Evolutionary conservation across 768 basidiomycete species (phyloP), one percentile per base, ranked within the genome.

Genomic region (Gloeostereum incarnatum): DNA sequence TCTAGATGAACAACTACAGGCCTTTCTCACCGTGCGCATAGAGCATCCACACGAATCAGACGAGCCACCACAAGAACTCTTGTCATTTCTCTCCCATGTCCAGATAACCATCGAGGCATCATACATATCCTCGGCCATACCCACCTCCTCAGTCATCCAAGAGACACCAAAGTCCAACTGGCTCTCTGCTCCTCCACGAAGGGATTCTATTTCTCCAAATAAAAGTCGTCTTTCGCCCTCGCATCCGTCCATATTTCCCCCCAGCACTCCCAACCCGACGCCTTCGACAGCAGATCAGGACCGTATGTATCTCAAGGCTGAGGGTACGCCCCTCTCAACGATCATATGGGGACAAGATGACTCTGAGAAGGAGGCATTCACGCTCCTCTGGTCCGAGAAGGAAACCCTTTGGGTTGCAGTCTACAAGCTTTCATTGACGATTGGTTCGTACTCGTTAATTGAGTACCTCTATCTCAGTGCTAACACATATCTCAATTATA

Each of bases 71-170:
- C 55, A 60, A 31, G 44, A 53, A 17, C 59, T 88, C 20, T 61
- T 84, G 5, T 57, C 72, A 5, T 76, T 85, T 49, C 62, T 89
- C 29, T 58, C 75, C 2, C 81, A 81, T 54, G 57, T 83, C 5
- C 82, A 92, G 58, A 65, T 90, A 11, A 77, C 87, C 5, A 68
- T 90, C 32, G 88, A 90, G 40, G 85, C 87, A 2, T 78, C 77
- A 2, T 93, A 90, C 51, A 83, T 86, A 34, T 73, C 82, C 2
- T 63, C 71, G n/a, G n/a, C n/a, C n/a, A 25, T 54, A 62, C 9
- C 68, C 63, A 14, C 52, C 45, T 20, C 49, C 22, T 19, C 46
- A 51, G 24, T 55, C 43, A 34, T 59, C 54, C 27, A n/a, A n/a
- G 67, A 60, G 13, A 49, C 57, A n/a, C 62, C 61, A 7, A 55